These are phyloP conservation scores for Boletus eberwhitei DNA, from an alignment of 768 basidiomycete genomes.

Conservation along the genomic window DNA sequence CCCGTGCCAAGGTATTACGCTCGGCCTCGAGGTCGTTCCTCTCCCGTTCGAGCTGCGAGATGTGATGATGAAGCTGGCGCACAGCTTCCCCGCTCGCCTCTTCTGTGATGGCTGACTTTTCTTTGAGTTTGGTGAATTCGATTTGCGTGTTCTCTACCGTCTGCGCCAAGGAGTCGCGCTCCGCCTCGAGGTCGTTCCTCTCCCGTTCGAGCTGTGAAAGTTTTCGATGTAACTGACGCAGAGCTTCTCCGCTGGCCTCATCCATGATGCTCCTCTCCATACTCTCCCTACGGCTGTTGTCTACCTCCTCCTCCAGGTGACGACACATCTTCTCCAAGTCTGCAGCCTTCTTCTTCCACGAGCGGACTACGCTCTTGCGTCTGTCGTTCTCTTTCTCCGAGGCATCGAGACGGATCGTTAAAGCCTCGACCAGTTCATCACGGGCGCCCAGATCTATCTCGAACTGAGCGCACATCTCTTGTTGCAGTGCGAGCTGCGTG, in stretches of 20 bases:
- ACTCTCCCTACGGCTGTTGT: constrained; percentile 76
- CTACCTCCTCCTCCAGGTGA: constrained; percentile 81
- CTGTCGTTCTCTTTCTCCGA: constrained; percentile 64
- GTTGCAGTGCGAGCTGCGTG: constrained; percentile 71
- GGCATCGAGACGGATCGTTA: constrained; percentile 51
- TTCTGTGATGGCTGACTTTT: constrained; percentile 63
- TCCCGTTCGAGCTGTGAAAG: constrained; percentile 75
- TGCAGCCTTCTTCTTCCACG: constrained; percentile 74
- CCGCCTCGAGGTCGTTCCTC: constrained; percentile 45
- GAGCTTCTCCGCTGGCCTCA: constrained; percentile 72
- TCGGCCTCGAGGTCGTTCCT: constrained; percentile 47
- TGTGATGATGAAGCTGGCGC: constrained; percentile 70
- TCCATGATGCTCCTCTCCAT: constrained; percentile 82
- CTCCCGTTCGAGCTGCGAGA: constrained; percentile 67
- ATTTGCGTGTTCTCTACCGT: constrained; percentile 44
- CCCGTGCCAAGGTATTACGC: constrained; percentile 36
- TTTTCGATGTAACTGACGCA: constrained; percentile 76
- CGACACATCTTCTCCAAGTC: constrained; percentile 69
- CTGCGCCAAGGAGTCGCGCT: constrained; percentile 40
- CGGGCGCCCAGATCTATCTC: constrained; percentile 71
- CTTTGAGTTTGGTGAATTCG: constrained; percentile 64
- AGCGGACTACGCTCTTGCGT: constrained; percentile 49
- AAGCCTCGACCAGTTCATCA: constrained; percentile 65
- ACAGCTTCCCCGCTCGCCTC: constrained; percentile 70
- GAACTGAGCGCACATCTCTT: constrained; percentile 72